These are phyloP conservation scores for Hymenoscyphus fructigenus DNA, from an alignment of 2,329 filamentous ascomycete genomes.

Conservation along the genomic window DNA sequence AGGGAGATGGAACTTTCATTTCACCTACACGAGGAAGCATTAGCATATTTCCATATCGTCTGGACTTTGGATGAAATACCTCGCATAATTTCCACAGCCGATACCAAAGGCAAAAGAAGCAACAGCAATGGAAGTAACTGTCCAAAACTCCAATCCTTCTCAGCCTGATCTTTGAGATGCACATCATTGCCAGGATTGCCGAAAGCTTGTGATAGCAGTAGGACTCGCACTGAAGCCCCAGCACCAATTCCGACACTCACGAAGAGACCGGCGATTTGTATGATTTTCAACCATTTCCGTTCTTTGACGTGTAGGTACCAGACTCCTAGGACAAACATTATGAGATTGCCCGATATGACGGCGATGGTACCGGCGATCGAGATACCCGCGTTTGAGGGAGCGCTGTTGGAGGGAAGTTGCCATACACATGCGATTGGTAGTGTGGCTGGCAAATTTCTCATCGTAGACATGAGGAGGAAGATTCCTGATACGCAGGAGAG, in stretches of 20 bases:
- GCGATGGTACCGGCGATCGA: conserved; percentile 60
- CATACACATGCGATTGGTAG: conserved; percentile 63
- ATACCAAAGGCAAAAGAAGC: conserved; percentile 59
- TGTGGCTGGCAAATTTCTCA: conserved; percentile 67
- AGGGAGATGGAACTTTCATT: conserved; percentile 42
- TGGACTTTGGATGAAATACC: conserved; percentile 38
- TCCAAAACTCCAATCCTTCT: conserved; percentile 62
- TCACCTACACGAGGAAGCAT: conserved; percentile 18
- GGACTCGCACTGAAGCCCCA: conserved; percentile 57
- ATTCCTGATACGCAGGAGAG: conserved; percentile 77
- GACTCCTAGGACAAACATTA: conserved; percentile 59
- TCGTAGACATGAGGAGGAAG: conserved; percentile 94
- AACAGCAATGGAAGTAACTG: conserved; percentile 60
- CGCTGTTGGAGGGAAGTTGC: conserved; percentile 42
- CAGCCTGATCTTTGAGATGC: conserved; percentile 49
- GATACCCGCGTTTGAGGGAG: conserved; percentile 43
- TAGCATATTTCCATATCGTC: not conserved
- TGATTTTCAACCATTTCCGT: conserved; percentile 53
- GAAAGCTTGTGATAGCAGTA: conserved; percentile 61
- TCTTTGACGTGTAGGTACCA: conserved; percentile 62
- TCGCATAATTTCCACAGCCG: conserved; percentile 57
- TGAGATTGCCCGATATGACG: conserved; percentile 57
- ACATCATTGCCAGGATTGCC: conserved; percentile 48
- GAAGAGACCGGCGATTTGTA: conserved; percentile 56
- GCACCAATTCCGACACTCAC: conserved; percentile 50